Evolutionary conservation across 2,329 filamentous ascomycete genomes (phyloP).

Genomic region (Neopestalotiopsis sp.): DNA sequence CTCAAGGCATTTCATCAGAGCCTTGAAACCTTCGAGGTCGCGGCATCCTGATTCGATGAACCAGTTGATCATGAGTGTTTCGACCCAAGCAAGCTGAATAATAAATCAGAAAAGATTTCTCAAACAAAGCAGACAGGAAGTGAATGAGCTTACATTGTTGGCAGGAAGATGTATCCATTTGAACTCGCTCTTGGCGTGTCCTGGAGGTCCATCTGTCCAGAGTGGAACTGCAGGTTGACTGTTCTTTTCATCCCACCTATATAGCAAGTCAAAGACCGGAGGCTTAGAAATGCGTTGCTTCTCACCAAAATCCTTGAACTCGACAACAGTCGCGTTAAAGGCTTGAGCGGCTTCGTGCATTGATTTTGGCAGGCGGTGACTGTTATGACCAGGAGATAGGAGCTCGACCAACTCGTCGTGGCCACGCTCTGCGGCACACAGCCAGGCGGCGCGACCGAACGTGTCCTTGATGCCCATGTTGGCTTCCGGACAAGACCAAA

Average conservation of each 20-base stretch:
- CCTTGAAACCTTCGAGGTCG: conserved; percentile 69
- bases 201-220: conserved; percentile 47
- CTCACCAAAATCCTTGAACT: conserved; percentile 52
- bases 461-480: conserved; percentile 42
- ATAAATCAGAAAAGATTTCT: conserved; percentile 7
- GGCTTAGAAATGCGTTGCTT: conserved; percentile 51
- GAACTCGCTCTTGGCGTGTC: conserved; percentile 49
- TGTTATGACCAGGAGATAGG: conserved; percentile 43
- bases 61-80: conserved; percentile 64
- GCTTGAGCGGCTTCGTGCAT: conserved; percentile 51
- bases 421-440: conserved; percentile 45
- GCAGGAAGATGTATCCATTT: conserved; percentile 60
- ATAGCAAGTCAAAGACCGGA: conserved; percentile 57
- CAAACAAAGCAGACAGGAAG: neutral
- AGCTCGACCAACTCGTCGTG: conserved; percentile 43
- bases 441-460: conserved; percentile 46
- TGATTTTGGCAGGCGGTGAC: conserved; percentile 40
- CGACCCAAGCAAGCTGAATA: conserved; percentile 61
- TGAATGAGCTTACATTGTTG: conserved; percentile 46
- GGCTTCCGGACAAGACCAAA: conserved; percentile 42
- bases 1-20: conserved; percentile 64
- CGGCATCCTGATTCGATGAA: conserved; percentile 67
- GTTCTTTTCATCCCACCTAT: conserved; percentile 52
- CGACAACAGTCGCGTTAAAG: conserved; percentile 59
- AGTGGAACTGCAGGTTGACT: conserved; percentile 53